Evolutionary conservation across 2,329 filamentous ascomycete species (phyloP), one percentile per base, ranked within the genome.

Genomic region (Xylaria sp.): DNA sequence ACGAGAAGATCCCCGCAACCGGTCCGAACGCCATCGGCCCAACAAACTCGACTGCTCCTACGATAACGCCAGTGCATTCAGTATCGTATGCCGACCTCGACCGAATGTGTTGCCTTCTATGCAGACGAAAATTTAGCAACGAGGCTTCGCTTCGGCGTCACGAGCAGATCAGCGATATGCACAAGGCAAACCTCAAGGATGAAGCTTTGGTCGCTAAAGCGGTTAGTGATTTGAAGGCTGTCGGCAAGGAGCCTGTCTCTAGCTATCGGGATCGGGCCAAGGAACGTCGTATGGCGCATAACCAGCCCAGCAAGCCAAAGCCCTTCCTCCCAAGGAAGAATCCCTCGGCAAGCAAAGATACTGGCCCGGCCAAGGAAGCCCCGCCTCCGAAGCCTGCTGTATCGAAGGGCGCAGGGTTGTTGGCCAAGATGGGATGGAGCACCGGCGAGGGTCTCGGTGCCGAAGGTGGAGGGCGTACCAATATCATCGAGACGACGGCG

Each of bases 401-500:
- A 54, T 85, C 83, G 34, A 89, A 87, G 69, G 86, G 87, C 11
- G 85, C 85, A 0, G 83, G 84, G 2, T 78, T 90, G 66, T 75
- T 91, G 38, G 83, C 85, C 38, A 90, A 90, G 75, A 88, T 89
- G 83, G 88, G 88, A 21, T 90, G 87, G 87, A 83, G 75, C 19
- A 76, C 79, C 1, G 87, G 88, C 7, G 77, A 80, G 52, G 87
- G 88, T 0, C 75, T 90, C 3, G 88, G 88, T 2, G 84, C 81
- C 0, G 78, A 81, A 42, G 84, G 83, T 5, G 78, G 79, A 5
- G 88, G 88, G 0, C 78, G 83, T 40, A 88, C 82, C 0, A 81
- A 86, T 46, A 84, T 84, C 3, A 83, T 90, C 49, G 78, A 80
- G 24, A 85, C 85, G 11, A 80, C 83, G 48, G 79, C 85, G 7